phyloP scores from a whole-genome alignment of 2,329 filamentous ascomycete species.

The Beauveria medogensis region DNA sequence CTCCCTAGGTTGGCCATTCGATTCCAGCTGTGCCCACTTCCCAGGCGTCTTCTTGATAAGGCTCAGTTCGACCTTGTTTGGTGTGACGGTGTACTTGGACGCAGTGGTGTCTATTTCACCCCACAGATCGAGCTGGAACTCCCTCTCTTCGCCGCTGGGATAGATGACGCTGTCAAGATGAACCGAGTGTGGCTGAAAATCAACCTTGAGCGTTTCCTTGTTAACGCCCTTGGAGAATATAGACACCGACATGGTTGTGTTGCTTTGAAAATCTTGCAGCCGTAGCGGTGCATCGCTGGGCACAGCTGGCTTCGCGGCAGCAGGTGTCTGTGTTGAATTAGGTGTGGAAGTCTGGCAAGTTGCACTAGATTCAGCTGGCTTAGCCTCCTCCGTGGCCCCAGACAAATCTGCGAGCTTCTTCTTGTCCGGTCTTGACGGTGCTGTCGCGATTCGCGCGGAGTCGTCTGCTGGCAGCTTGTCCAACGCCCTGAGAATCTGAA shows the following conservation, averaged over 20 bases:
- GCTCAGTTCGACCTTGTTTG: slow-evolving; percentile 72
- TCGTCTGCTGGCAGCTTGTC: slow-evolving; percentile 36
- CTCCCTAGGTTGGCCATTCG: slow-evolving; percentile 12
- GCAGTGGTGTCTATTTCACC: slow-evolving; percentile 52
- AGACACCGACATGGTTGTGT: slow-evolving; percentile 27
- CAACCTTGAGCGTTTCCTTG: slow-evolving; percentile 31
- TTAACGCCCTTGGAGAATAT: slow-evolving; percentile 36
- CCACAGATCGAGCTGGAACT: slow-evolving; percentile 57
- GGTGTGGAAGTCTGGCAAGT: neutral
- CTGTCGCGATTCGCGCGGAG: slow-evolving; percentile 37
- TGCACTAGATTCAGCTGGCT: slow-evolving; percentile 8
- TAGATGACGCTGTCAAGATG: slow-evolving; percentile 23
- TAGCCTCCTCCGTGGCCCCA: neutral
- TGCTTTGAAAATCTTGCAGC: slow-evolving; percentile 30
- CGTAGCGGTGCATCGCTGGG: slow-evolving; percentile 19
- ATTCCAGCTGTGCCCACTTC: slow-evolving; percentile 51
- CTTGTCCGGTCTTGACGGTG: slow-evolving; percentile 23
- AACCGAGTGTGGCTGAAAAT: slow-evolving; percentile 22
- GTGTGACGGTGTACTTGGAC: slow-evolving; percentile 57
- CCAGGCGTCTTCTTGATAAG: slow-evolving; percentile 60
- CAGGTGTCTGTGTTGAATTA: neutral
- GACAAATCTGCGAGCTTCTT: slow-evolving; percentile 20
- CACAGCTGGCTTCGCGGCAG: slow-evolving; percentile 5
- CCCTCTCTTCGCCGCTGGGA: slow-evolving; percentile 47
- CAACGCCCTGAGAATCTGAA: slow-evolving; percentile 39